phyloP scores from a whole-genome alignment of 139 green algal genomes.

The Chloropicon primus region DNA sequence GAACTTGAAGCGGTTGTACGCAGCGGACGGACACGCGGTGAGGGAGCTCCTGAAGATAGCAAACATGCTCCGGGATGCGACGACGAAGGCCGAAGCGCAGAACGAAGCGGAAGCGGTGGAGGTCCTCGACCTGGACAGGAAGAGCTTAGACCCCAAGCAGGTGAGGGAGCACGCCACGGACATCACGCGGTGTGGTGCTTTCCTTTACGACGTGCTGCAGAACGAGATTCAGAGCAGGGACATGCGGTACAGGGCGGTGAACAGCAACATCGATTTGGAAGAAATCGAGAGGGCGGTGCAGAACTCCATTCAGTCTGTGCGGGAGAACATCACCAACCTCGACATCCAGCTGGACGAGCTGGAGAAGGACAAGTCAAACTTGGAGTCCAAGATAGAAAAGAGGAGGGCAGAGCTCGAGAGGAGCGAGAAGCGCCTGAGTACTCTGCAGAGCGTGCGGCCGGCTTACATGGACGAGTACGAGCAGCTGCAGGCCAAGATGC shows the following conservation, averaged over 20 bases:
- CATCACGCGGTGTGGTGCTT: conserved; percentile 41
- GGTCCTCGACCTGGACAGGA: conserved; percentile 2
- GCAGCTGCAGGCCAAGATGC: conserved; percentile 52
- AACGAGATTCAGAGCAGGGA: conserved; percentile 42
- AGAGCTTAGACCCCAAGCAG: conserved; percentile 13
- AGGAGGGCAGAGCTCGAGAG: conserved; percentile 52
- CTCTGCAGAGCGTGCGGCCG: conserved; percentile 32
- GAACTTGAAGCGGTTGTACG: conserved; percentile 71
- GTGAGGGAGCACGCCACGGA: conserved; percentile 28
- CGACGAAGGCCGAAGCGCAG: conserved; percentile 21
- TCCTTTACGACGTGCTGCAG: conserved; percentile 52
- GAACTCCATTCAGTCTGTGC: conserved; percentile 36
- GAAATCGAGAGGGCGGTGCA: conserved; percentile 40
- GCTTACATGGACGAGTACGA: conserved; percentile 80
- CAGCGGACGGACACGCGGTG: conserved; percentile 51
- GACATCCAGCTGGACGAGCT: conserved; percentile 42
- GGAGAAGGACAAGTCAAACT: conserved; percentile 36
- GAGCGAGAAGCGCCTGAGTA: conserved; percentile 47
- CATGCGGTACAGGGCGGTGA: conserved; percentile 32
- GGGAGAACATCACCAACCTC: conserved; percentile 18
- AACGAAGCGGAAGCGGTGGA: conserved; percentile 29
- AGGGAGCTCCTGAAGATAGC: conserved; percentile 68
- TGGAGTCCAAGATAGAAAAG: conserved; percentile 41
- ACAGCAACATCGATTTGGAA: conserved; percentile 46
- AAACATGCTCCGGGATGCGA: conserved; percentile 50